Evolutionary conservation across 23 red algal genomes (phyloP).

Genomic region (Agarophyton chilense): DNA sequence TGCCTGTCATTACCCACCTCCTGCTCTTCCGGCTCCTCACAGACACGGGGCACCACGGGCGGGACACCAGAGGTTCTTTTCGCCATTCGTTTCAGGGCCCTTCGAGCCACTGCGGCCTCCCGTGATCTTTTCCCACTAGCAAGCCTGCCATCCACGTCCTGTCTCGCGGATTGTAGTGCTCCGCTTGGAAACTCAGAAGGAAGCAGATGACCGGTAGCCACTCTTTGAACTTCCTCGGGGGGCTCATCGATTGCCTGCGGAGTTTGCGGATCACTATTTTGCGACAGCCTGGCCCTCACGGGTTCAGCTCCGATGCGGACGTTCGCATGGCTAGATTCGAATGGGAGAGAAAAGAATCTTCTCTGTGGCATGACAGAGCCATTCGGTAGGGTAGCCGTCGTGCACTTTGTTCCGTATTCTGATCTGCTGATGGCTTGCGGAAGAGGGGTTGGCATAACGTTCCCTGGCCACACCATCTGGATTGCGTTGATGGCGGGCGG

Average conservation of each 20-base stretch:
- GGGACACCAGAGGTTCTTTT: not conserved
- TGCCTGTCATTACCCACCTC: not conserved
- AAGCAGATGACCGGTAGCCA: not conserved
- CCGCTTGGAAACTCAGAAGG: not conserved
- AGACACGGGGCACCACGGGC: not conserved
- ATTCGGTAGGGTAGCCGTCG: not conserved
- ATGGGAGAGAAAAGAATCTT: not conserved
- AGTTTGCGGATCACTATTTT: not conserved
- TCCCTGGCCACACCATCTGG: not conserved
- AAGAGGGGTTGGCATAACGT: not conserved
- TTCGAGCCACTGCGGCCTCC: not conserved
- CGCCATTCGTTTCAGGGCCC: conserved; percentile 6
- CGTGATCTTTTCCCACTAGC: not conserved
- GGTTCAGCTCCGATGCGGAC: not conserved
- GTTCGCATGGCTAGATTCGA: not conserved
- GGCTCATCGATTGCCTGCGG: not conserved
- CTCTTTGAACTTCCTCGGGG: not conserved
- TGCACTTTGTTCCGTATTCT: not conserved
- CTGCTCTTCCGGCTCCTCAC: not conserved
- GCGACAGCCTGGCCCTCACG: not conserved
- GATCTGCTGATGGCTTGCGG: not conserved
- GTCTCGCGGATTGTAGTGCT: not conserved
- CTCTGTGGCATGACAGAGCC: not conserved
- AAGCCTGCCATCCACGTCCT: not conserved
- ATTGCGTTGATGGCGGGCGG: not conserved